phyloP scores from a whole-genome alignment of 2,329 filamentous ascomycete species.

The Didymella exigua region DNA sequence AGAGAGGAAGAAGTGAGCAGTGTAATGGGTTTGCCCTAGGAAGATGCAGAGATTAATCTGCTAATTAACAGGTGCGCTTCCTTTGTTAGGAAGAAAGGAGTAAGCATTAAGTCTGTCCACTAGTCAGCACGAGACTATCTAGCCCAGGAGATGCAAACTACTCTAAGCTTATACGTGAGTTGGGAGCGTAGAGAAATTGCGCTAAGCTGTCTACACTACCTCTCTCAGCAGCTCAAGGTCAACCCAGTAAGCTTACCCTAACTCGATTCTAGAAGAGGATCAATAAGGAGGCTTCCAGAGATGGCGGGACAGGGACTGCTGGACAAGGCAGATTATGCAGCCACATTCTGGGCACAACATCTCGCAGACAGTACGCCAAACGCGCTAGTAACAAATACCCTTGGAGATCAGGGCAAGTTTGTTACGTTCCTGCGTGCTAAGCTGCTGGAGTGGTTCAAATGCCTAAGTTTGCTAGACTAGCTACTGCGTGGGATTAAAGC shows the following conservation, averaged over 20 bases:
- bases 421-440: too few species aligned
- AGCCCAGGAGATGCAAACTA: neutral
- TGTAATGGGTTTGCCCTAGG: neutral
- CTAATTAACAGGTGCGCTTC: conserved; percentile 48
- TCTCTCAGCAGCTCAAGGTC: neutral
- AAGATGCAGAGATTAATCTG: neutral
- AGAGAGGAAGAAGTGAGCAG: neutral
- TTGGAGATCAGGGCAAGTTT: too few species aligned
- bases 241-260: neutral
- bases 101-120: conserved; percentile 47
- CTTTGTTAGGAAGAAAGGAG: conserved; percentile 46
- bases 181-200: neutral
- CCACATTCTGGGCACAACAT: too few species aligned
- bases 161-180: neutral
- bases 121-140: conserved; percentile 54
- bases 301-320: too few species aligned
- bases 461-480: neutral
- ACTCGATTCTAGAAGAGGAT: too few species aligned
- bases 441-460: too few species aligned
- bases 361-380: neutral
- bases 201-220: neutral
- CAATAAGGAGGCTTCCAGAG: neutral
- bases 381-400: neutral
- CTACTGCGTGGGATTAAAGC: neutral
- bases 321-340: too few species aligned